A percentile compares a stretch with the other conserved stretches of the same genome.
phyloP scores from a whole-genome alignment of 768 basidiomycete species.

The Sarcomyxa edulis region DNA sequence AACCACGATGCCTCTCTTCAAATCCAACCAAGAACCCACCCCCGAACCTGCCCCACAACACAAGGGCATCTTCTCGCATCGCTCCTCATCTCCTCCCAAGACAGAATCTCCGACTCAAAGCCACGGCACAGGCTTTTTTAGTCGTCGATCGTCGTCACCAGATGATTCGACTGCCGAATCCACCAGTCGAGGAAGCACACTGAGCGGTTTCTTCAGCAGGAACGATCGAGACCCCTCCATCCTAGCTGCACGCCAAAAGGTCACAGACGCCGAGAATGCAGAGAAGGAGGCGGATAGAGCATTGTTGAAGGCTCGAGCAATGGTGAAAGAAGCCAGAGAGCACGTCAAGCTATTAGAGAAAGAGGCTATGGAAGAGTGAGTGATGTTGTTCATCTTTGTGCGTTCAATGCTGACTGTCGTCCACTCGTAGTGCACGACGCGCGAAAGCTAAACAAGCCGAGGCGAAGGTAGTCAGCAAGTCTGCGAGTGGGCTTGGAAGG shows the following conservation, averaged over 20 bases:
- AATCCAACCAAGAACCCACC: slow-evolving; percentile 7
- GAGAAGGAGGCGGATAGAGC: slow-evolving; percentile 50
- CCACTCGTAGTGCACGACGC: slow-evolving; percentile 33
- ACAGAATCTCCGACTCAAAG: slow-evolving; percentile 5
- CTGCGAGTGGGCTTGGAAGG: slow-evolving; percentile 16
- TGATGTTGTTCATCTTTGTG: slow-evolving; percentile 3
- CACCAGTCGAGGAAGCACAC: slow-evolving; percentile 6
- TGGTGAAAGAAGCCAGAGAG: slow-evolving; percentile 42
- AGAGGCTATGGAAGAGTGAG: slow-evolving; percentile 50
- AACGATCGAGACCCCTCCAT: slow-evolving; percentile 38
- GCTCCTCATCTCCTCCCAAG: slow-evolving; percentile 17
- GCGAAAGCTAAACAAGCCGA: slow-evolving; percentile 51
- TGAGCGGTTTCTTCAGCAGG: slow-evolving; percentile 2
- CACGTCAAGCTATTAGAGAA: slow-evolving; percentile 44
- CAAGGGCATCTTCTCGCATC: slow-evolving; percentile 19
- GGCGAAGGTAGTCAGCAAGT: slow-evolving; percentile 44
- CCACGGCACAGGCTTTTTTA: slow-evolving; percentile 1
- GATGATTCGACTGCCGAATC: slow-evolving; percentile 9
- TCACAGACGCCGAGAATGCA: slow-evolving; percentile 42
- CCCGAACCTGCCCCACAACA: slow-evolving; percentile 6
- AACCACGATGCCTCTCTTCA: slow-evolving; percentile 19
- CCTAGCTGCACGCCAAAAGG: slow-evolving; percentile 41
- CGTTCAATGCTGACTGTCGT: slow-evolving; percentile 5
- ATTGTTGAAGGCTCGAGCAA: slow-evolving; percentile 35
- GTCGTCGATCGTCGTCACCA: slow-evolving; percentile 5